Evolutionary conservation across 1,284 basidiomycete genomes (phyloP).

Genomic region (Violaceomyces palustris): DNA sequence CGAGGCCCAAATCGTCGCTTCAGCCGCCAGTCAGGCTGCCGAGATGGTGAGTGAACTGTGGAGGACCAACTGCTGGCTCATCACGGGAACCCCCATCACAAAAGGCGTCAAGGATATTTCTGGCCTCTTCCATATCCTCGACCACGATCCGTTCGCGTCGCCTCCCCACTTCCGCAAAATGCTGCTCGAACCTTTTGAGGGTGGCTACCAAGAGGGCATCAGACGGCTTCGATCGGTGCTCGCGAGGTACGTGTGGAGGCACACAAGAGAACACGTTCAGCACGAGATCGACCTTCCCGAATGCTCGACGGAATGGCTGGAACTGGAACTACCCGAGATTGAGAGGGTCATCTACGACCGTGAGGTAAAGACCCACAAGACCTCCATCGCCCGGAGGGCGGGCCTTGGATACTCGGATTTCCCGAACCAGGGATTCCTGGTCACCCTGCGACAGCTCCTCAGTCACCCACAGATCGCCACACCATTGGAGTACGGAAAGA

Average conservation of each 20-base stretch:
- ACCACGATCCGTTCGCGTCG: constrained; percentile 25
- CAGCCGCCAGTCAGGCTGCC: constrained; percentile 18
- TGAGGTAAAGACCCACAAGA: constrained; percentile 18
- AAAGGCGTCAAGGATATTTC: constrained; percentile 29
- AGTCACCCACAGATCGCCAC: constrained; percentile 34
- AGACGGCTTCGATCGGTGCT: constrained; percentile 18
- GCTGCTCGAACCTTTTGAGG: constrained; percentile 21
- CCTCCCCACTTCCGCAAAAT: constrained; percentile 24
- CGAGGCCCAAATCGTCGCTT: constrained; percentile 34
- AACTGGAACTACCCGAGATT: constrained; percentile 25
- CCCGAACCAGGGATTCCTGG: constrained; percentile 14
- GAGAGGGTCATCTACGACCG: constrained; percentile 36
- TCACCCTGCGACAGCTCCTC: constrained; percentile 28
- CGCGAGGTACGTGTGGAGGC: constrained; percentile 32
- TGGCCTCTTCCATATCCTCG: constrained; percentile 32
- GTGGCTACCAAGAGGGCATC: constrained; percentile 26
- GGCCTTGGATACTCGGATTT: constrained; percentile 6
- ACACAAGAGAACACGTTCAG: constrained; percentile 29
- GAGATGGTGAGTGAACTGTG: constrained; percentile 33
- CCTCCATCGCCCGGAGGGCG: constrained; percentile 9
- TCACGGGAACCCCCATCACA: constrained; percentile 29
- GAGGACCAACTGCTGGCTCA: constrained; percentile 38
- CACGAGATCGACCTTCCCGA: constrained; percentile 26
- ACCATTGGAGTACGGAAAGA: constrained; percentile 19
- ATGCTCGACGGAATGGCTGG: constrained; percentile 16